These are phyloP conservation scores for Clonostachys rosea DNA, from an alignment of 2,329 filamentous ascomycete genomes.

Conservation along the genomic window DNA sequence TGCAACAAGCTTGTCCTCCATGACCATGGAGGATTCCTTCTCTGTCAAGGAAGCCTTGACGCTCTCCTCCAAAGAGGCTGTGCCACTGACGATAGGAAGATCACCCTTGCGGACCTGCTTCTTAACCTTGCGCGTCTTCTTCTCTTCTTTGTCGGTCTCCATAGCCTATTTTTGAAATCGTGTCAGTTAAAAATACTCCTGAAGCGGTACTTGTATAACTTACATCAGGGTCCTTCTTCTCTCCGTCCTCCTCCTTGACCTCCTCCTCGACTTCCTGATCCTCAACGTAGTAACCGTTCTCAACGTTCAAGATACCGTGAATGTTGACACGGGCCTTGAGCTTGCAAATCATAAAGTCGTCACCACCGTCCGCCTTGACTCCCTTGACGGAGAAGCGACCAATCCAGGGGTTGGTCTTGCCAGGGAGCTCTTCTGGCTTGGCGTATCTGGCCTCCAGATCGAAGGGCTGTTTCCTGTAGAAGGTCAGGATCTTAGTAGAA, in stretches of 20 bases:
- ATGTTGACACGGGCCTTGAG: slow-evolving; percentile 96
- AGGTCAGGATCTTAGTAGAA: slow-evolving; percentile 98
- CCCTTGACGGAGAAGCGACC: slow-evolving; percentile 97
- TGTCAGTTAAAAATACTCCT: not conserved
- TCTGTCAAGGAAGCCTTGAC: slow-evolving; percentile 67
- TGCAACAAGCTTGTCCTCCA: slow-evolving; percentile 97
- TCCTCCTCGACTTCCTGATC: slow-evolving; percentile 97
- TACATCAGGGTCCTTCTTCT: slow-evolving; percentile 69
- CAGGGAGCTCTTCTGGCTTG: slow-evolving; percentile 79
- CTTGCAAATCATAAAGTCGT: slow-evolving; percentile 99
- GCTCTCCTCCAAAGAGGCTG: slow-evolving; percentile 68
- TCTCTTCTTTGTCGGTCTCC: slow-evolving; percentile 75
- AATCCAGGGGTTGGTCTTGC: slow-evolving; percentile 91
- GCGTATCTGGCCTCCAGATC: slow-evolving; percentile 93
- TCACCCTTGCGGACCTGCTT: slow-evolving; percentile 99
- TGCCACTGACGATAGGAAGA: slow-evolving; percentile 79
- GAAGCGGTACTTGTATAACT: slow-evolving; percentile 31
- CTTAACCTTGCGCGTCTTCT: slow-evolving; percentile 97
- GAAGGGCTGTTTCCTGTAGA: slow-evolving; percentile 97
- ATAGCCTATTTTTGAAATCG: slow-evolving; percentile 55
- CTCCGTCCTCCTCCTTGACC: slow-evolving; percentile 53
- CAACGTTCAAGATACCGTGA: slow-evolving; percentile 92
- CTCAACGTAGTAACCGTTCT: slow-evolving; percentile 96
- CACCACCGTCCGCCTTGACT: slow-evolving; percentile 87
- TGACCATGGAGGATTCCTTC: slow-evolving; percentile 85